Percentiles rank a stretch among this genome's conserved stretches.
These are phyloP conservation scores for Fusarium algeriense DNA, from an alignment of 2,329 filamentous ascomycete species.

Conservation along the genomic window DNA sequence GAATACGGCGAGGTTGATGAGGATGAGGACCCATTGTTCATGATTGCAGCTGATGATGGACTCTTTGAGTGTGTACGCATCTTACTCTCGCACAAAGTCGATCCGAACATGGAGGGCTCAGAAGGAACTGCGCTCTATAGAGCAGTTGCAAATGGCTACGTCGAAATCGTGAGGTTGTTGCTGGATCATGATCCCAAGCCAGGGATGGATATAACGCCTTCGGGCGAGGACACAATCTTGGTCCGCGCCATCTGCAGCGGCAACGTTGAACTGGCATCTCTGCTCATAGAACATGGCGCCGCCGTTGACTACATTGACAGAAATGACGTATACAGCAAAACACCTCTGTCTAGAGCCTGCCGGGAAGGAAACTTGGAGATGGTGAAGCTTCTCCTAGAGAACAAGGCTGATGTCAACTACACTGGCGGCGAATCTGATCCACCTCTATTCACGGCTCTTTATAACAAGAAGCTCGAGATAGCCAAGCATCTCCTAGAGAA, in stretches of 20 bases:
- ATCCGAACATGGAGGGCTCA: neutral
- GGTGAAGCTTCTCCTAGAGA: neutral
- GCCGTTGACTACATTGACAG: neutral
- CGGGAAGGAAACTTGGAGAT: neutral
- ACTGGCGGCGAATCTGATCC: neutral
- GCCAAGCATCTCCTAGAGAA: neutral
- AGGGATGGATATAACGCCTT: neutral
- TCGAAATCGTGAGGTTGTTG: neutral
- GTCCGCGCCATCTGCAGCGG: neutral
- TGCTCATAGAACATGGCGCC: neutral
- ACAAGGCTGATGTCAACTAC: neutral
- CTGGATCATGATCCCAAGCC: neutral
- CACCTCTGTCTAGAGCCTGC: neutral
- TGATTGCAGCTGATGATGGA: neutral
- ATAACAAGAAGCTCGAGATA: fast-evolving
- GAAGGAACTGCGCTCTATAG: neutral
- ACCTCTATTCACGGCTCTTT: neutral
- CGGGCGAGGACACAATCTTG: neutral
- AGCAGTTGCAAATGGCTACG: neutral
- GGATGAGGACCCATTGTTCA: neutral
- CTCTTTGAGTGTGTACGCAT: neutral
- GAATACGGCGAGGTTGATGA: neutral
- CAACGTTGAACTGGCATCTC: neutral
- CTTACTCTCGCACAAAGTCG: neutral
- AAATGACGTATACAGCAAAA: neutral